Conservation (phyloP, 306 rosid genomes). For the Gynostemma pentaphyllum region DNA sequence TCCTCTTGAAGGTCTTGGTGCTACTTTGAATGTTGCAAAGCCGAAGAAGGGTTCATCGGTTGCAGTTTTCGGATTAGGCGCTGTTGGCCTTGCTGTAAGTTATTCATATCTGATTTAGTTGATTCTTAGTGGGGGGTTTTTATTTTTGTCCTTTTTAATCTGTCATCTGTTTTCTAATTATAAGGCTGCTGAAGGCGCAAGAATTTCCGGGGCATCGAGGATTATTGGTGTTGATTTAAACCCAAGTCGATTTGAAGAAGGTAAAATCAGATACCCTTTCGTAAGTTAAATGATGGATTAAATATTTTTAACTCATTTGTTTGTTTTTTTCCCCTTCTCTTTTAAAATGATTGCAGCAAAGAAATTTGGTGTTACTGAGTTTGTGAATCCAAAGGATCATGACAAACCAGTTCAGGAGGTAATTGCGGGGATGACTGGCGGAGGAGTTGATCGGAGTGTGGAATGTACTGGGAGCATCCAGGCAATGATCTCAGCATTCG, state of each 20-base stretch:
- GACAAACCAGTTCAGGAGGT: slow-evolving; percentile 79
- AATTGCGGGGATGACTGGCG: slow-evolving; percentile 70
- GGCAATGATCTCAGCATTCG: slow-evolving; percentile 87
- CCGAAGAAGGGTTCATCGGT: slow-evolving; percentile 72
- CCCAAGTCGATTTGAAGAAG: slow-evolving; percentile 57
- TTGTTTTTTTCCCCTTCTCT: not conserved
- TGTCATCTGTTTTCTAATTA: not conserved
- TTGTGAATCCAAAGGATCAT: slow-evolving; percentile 82
- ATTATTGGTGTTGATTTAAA: slow-evolving; percentile 83
- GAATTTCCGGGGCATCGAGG: slow-evolving; percentile 59
- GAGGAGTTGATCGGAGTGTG: slow-evolving; percentile 82
- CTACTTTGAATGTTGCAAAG: slow-evolving; percentile 79
- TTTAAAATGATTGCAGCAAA: slow-evolving; percentile 54
- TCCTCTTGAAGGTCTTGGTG: slow-evolving; percentile 85
- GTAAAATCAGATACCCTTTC: slow-evolving; percentile 29
- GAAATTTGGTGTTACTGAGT: slow-evolving; percentile 75
- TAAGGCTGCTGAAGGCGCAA: slow-evolving; percentile 81
- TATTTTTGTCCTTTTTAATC: not conserved
- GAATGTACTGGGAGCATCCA: slow-evolving; percentile 86
- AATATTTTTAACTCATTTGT: too few relatives aligned
- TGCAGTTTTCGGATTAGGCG: slow-evolving; percentile 83
- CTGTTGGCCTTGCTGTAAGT: slow-evolving; percentile 90
- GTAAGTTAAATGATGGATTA: too few relatives aligned
- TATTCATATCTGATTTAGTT: not conserved
- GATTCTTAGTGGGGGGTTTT: not conserved